Conservation (phyloP, 2,329 filamentous ascomycete species). For the Aspergillus phoenicis region DNA sequence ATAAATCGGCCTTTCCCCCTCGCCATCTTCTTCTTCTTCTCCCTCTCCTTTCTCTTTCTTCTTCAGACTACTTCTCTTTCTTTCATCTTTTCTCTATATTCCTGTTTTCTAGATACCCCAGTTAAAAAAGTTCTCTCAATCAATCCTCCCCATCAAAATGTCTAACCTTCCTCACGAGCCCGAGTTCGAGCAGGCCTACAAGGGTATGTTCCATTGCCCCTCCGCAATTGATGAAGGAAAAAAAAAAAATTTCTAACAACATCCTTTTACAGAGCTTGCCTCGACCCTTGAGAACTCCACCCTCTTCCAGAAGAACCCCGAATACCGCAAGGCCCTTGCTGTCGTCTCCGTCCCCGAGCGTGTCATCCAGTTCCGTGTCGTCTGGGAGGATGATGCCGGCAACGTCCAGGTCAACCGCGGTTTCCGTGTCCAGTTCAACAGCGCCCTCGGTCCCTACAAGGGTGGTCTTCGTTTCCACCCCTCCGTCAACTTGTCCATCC, state of each 20-base stretch:
- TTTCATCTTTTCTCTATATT: constrained; percentile 17
- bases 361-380: constrained; percentile 93
- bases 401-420: constrained; percentile 86
- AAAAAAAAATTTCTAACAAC: background rate
- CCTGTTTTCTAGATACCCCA: constrained; percentile 6
- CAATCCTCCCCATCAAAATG: constrained; percentile 56
- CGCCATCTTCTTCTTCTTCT: constrained; percentile 5
- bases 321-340: constrained; percentile 87
- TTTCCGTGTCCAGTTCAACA: constrained; percentile 98
- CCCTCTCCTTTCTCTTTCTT: constrained; percentile 14
- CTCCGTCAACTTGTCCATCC: constrained; percentile 61
- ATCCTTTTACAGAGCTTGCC: constrained; percentile 70
- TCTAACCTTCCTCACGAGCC: constrained; percentile 85
- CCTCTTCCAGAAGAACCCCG: constrained; percentile 90
- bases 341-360: constrained; percentile 92
- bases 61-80: constrained; percentile 20
- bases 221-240: background rate
- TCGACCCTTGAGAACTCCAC: constrained; percentile 92
- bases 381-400: constrained; percentile 94
- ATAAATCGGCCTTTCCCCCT: constrained; percentile 27
- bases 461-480: constrained; percentile 95
- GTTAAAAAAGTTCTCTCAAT: constrained; percentile 10
- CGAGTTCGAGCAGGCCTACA: constrained; percentile 98
- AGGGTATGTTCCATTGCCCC: constrained; percentile 61
- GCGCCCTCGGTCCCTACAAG: constrained; percentile 95